Evolutionary conservation across 129 eudicot genomes (phyloP), one percentile per base, ranked within the genome.

Genomic region (Artemisia tridentata): DNA sequence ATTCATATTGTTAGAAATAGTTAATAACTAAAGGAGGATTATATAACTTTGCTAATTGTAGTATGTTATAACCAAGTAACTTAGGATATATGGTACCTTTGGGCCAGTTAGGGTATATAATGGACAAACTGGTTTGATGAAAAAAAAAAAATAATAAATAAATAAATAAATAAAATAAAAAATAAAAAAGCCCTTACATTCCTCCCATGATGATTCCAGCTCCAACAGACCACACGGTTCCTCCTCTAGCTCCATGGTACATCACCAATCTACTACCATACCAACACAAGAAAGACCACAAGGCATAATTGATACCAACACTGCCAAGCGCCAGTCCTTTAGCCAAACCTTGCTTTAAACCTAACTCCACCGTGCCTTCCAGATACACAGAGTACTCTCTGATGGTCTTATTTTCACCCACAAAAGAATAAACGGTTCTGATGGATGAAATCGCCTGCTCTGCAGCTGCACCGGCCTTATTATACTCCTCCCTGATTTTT

Each of bases 211-310:
- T 69, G 23, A 75, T 71, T 14, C 63, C 72, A 51, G 54, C 73
- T 60, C 76, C 85, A 17, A 78, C 83, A 12, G 82, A 67, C 41
- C 72, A 84, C 56, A 84, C 85, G 11, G 85, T 84, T 31, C 88
- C 88, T 6, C 88, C 88, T 1, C 15, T 69, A 57, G 88, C 88
- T 21, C 85, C 81, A 65, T 80, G 88, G 67, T 74, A 84, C 83
- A 84, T 80, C 43, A 84, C 85, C 79, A 84, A 6, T 68, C 81
- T 71, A 23, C 88, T 84, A 14, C 88, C 88, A 7, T 80, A 80
- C 75, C 68, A 84, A 59, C 60, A 60, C 76, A 80, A 16, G 66
- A 84, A 80, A 5, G 88, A 58, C 88, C 80, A 80, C 13, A 84
- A 78, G 0, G 71, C 85, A 47, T 51, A 84, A 10, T 38, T 68